Evolutionary conservation across 495 filamentous ascomycete genomes (phyloP).

Genomic region (Xylaria castorea): DNA sequence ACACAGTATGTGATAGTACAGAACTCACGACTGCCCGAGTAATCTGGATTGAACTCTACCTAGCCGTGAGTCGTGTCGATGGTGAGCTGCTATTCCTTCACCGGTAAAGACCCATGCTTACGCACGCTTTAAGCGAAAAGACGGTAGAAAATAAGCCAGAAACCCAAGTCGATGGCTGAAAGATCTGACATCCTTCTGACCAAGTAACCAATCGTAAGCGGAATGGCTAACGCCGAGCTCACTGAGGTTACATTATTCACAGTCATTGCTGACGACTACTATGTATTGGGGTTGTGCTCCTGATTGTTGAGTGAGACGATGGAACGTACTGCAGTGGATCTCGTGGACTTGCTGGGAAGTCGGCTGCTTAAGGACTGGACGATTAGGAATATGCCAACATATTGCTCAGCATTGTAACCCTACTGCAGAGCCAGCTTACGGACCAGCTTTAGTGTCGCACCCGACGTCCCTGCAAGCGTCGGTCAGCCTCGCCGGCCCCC

Average conservation of each 20-base stretch:
- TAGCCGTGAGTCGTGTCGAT: not conserved
- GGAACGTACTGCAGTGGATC: slow-evolving; percentile 2
- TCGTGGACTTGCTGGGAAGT: not conserved
- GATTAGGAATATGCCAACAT: not conserved
- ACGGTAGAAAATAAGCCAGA: slow-evolving; percentile 8
- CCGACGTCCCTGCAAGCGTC: slow-evolving; percentile 6
- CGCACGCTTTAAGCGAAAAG: slow-evolving; percentile 15
- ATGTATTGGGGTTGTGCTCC: slow-evolving; percentile 18
- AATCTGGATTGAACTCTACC: not conserved
- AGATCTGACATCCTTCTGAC: slow-evolving; percentile 13
- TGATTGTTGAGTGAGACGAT: slow-evolving; percentile 16
- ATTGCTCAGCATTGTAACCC: slow-evolving; percentile 10
- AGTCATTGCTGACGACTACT: slow-evolving; percentile 18
- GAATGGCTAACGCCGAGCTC: slow-evolving; percentile 11
- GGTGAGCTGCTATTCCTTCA: not conserved
- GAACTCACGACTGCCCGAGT: not conserved
- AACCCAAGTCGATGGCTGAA: slow-evolving; percentile 14
- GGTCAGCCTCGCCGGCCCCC: slow-evolving; percentile 26
- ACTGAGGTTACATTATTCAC: not conserved
- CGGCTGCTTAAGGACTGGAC: not conserved
- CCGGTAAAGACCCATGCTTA: slow-evolving; percentile 15
- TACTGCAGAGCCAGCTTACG: slow-evolving; percentile 20
- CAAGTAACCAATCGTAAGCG: slow-evolving; percentile 17
- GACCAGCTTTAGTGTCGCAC: slow-evolving; percentile 16
- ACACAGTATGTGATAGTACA: not conserved